phyloP scores from a whole-genome alignment of 495 filamentous ascomycete species.

The Hypoxylon perforatum region DNA sequence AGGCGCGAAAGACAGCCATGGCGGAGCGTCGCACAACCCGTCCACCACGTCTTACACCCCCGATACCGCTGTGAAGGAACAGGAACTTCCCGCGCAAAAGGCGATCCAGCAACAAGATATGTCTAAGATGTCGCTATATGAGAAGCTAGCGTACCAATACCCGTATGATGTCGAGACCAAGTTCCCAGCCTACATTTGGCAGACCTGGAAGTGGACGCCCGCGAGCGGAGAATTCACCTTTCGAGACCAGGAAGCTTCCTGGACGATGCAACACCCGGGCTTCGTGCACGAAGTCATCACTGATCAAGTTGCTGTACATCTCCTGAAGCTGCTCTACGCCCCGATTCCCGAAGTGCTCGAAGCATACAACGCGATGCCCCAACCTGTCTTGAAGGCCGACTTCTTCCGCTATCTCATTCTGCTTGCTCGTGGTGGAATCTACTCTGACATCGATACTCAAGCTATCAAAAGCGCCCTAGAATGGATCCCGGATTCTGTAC shows the following conservation, averaged over 20 bases:
- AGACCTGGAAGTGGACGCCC: slow-evolving; percentile 96
- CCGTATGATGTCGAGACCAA: slow-evolving; percentile 87
- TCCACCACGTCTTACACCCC: slow-evolving; percentile 40
- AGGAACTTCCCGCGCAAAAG: slow-evolving; percentile 53
- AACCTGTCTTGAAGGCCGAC: slow-evolving; percentile 93
- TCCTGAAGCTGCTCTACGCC: slow-evolving; percentile 87
- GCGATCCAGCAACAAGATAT: slow-evolving; percentile 63
- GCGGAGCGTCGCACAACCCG: slow-evolving; percentile 39
- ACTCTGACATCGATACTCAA: slow-evolving; percentile 94
- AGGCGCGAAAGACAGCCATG: slow-evolving; percentile 32
- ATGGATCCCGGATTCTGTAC: slow-evolving; percentile 85
- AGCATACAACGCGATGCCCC: slow-evolving; percentile 84
- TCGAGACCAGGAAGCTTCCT: slow-evolving; percentile 85
- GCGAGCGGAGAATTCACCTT: slow-evolving; percentile 83
- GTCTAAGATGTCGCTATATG: slow-evolving; percentile 73
- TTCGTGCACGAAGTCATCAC: slow-evolving; percentile 97
- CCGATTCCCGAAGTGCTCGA: slow-evolving; percentile 92
- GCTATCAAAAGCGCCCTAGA: slow-evolving; percentile 84
- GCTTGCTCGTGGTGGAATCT: slow-evolving; percentile 92
- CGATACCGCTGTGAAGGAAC: slow-evolving; percentile 25
- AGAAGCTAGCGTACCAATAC: slow-evolving; percentile 91
- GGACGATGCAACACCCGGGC: slow-evolving; percentile 87
- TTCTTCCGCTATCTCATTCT: slow-evolving; percentile 98
- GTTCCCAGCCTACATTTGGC: slow-evolving; percentile 98
- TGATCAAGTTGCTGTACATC: slow-evolving; percentile 82